Base-by-base conservation (phyloP, 306 rosid genomes). In the Mimosa bimucronata region DNA sequence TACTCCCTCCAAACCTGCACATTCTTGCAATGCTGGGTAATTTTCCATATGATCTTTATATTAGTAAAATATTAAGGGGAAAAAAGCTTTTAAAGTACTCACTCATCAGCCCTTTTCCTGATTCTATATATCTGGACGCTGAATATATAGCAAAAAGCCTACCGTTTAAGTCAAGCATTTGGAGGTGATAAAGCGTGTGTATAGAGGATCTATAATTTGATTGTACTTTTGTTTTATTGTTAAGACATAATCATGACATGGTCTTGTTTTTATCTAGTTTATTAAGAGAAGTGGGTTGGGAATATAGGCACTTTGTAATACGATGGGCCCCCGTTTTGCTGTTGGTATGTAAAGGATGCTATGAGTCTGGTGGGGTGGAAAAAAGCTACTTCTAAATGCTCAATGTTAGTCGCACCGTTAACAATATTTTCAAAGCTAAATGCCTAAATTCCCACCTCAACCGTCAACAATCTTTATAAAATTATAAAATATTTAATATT, bases 191-290 rank as follows among this genome's bases (percentile, higher is more conserved):
- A 61, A 83, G 85, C 53, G 9, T 12, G 31, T 11, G 52, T 29
- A 67, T 40, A 62, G 75, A 79, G 46, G 40, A 82, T 80, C 69
- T 77, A 60, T 74, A 82, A 64, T 64, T 64, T 75, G 79, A 37
- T 45, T 5, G 41, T 53, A 40, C 74, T 65, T 76, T 82, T 79
- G 86, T 83, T 53, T 34, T 71, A 74, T 60, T 83, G 69, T 60
- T 69, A 16, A n/a, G 77, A 83, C 89, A 69, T 88, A 85, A 86
- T 81, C 78, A 78, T 84, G 80, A 73, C 85, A 52, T 40, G 37
- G 72, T 77, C 40, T 71, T 83, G 75, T 71, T 78, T 75, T 77
- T 77, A 48, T 80, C 55, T 73, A 79, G 67, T 52, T 84, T 83
- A 58, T 79, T 67, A 73, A 83, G 68, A 60, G 26, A 81, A 80